Evolutionary conservation across 2,329 filamentous ascomycete species (phyloP).

Genomic region (Cladobotryum mycophilum): DNA sequence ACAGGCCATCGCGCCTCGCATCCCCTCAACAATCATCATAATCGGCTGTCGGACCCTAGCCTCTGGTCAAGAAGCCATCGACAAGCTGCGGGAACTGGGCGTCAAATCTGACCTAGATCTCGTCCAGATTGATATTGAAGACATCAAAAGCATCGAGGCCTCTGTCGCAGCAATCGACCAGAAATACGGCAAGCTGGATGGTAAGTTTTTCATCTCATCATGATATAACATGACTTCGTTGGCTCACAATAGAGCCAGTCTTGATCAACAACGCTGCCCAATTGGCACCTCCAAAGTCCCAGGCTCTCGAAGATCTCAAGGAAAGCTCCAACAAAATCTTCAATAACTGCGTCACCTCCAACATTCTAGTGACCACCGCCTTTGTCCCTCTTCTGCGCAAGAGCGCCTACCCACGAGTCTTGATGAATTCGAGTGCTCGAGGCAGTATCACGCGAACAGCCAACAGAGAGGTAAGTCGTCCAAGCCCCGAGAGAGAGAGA

Average conservation of each 20-base stretch:
- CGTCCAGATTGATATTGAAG: constrained; percentile 14
- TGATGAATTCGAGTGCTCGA: constrained; percentile 15
- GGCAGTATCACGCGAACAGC: constrained; percentile 15
- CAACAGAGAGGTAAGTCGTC: constrained; percentile 8
- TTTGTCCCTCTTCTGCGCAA: not conserved
- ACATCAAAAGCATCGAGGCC: constrained; percentile 11
- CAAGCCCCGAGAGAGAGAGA: too few species aligned
- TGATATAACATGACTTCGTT: too few species aligned
- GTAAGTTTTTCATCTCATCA: not conserved
- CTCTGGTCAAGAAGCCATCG: constrained; percentile 5
- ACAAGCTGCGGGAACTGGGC: not conserved
- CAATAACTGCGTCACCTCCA: constrained; percentile 16
- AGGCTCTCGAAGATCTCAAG: constrained; percentile 4
- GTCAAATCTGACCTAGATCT: constrained; percentile 5
- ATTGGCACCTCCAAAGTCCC: constrained; percentile 2
- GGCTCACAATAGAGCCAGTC: too few species aligned
- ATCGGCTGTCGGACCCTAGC: constrained; percentile 15
- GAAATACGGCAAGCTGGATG: constrained; percentile 16
- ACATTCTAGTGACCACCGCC: constrained; percentile 12
- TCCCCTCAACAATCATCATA: constrained; percentile 18
- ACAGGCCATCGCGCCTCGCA: constrained; percentile 15
- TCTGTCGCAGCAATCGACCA: constrained; percentile 10
- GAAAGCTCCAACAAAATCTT: constrained; percentile 10
- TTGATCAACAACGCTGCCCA: constrained; percentile 11
- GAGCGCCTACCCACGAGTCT: constrained; percentile 12